Evolutionary conservation across 2,329 filamentous ascomycete genomes (phyloP).

Genomic region (Beauveria sp.): DNA sequence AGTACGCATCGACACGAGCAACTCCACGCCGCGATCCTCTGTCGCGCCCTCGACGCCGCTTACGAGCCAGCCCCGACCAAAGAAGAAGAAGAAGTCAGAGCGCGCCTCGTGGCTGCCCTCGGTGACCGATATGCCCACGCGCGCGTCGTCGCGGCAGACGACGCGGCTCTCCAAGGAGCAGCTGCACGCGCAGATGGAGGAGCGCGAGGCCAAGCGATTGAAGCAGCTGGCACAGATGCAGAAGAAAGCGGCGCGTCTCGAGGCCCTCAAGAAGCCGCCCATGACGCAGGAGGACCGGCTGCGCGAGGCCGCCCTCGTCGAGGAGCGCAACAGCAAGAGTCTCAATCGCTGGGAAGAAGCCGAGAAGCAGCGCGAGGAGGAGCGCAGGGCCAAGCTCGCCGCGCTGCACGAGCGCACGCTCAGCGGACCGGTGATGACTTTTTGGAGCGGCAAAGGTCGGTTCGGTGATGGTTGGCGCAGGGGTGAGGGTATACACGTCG

Average conservation of each 20-base stretch:
- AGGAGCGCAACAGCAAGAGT: slow-evolving; percentile 82
- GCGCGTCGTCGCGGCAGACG: slow-evolving; percentile 50
- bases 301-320: slow-evolving; percentile 72
- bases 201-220: slow-evolving; percentile 61
- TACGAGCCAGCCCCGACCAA: slow-evolving; percentile 37
- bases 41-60: slow-evolving; percentile 24
- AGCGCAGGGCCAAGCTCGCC: slow-evolving; percentile 73
- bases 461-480: slow-evolving; percentile 71
- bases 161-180: slow-evolving; percentile 54
- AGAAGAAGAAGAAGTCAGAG: slow-evolving; percentile 57
- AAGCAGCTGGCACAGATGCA: slow-evolving; percentile 64
- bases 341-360: slow-evolving; percentile 90
- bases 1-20: slow-evolving; percentile 58
- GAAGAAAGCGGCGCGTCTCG: slow-evolving; percentile 60
- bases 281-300: slow-evolving; percentile 85
- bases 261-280: slow-evolving; percentile 66
- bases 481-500: slow-evolving; percentile 58
- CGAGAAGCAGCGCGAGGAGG: slow-evolving; percentile 80
- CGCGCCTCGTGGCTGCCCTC: slow-evolving; percentile 51
- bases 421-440: slow-evolving; percentile 81
- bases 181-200: slow-evolving; percentile 63
- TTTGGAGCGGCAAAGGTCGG: slow-evolving; percentile 85
- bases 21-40: slow-evolving; percentile 22
- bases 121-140: slow-evolving; percentile 45
- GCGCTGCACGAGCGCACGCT: slow-evolving; percentile 81